phyloP scores from a whole-genome alignment of 2,329 filamentous ascomycete genomes.

The Trichoderma cornu-damae region DNA sequence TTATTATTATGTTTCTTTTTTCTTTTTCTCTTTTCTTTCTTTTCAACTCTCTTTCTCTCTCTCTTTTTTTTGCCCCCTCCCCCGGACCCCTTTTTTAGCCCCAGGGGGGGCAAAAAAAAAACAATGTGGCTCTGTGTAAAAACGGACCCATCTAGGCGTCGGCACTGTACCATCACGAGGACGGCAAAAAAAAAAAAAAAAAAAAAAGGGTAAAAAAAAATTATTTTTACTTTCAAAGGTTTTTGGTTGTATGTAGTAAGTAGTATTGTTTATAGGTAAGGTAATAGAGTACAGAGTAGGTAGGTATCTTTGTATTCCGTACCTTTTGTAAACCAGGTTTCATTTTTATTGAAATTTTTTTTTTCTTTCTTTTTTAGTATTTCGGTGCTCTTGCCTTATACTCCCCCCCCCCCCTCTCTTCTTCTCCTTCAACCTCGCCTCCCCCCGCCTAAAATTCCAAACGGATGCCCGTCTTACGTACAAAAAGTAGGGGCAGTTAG shows the following conservation, averaged over 20 bases:
- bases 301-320: too few species aligned
- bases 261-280: too few species aligned
- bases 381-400: background rate
- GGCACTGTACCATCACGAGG: constrained; percentile 28
- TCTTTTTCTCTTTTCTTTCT: background rate
- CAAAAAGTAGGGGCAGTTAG: background rate
- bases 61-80: background rate
- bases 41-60: background rate
- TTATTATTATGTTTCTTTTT: background rate
- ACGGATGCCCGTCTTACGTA: constrained; percentile 22
- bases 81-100: background rate
- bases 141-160: constrained; percentile 17
- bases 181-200: constrained; percentile 25
- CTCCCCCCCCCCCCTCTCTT: background rate
- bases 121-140: background rate
- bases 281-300: too few species aligned
- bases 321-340: too few species aligned
- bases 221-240: too few species aligned
- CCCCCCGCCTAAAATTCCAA: too few species aligned
- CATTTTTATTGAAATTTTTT: background rate
- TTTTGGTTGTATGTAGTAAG: too few species aligned
- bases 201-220: too few species aligned
- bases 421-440: background rate
- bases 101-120: constrained; percentile 1
- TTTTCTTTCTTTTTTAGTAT: background rate